These are phyloP conservation scores for Fusarium nematophilum DNA, from an alignment of 2,329 filamentous ascomycete species.

Conservation along the genomic window DNA sequence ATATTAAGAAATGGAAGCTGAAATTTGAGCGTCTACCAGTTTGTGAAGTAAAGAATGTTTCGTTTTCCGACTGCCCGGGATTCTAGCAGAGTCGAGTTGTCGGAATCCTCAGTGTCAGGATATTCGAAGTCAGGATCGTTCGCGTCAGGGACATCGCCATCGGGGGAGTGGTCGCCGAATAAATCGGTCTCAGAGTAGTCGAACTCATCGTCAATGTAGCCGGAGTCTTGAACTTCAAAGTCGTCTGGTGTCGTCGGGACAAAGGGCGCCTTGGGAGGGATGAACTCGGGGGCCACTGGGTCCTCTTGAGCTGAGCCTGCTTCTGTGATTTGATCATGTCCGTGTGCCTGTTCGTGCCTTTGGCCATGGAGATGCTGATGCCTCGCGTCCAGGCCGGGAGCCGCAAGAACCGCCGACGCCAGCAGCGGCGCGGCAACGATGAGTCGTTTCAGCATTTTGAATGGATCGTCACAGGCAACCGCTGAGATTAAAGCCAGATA, in stretches of 20 bases:
- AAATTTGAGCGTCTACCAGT: conserved; percentile 57
- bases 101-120: conserved; percentile 5
- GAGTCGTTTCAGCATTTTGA: conserved; percentile 40
- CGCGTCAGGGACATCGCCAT: conserved; percentile 1
- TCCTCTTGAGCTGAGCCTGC: neutral
- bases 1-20: no score
- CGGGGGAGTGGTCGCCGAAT: conserved; percentile 8
- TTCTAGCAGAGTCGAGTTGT: conserved; percentile 20
- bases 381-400: conserved; percentile 31
- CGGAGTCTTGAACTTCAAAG: conserved; percentile 1
- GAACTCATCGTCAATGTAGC: conserved; percentile 20
- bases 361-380: conserved; percentile 32
- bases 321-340: neutral
- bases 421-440: conserved; percentile 41
- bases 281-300: conserved; percentile 22
- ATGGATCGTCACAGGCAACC: neutral
- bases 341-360: conserved; percentile 3
- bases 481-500: neutral
- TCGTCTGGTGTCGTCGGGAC: conserved; percentile 16
- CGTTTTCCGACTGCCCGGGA: conserved; percentile 27
- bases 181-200: conserved; percentile 11
- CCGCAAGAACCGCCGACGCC: conserved; percentile 38
- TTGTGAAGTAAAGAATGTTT: conserved; percentile 66
- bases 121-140: neutral
- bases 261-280: conserved; percentile 31